Base-by-base conservation (phyloP, 371 early-diverging fungal genomes). In the Encephalitozoon hellem region DNA sequence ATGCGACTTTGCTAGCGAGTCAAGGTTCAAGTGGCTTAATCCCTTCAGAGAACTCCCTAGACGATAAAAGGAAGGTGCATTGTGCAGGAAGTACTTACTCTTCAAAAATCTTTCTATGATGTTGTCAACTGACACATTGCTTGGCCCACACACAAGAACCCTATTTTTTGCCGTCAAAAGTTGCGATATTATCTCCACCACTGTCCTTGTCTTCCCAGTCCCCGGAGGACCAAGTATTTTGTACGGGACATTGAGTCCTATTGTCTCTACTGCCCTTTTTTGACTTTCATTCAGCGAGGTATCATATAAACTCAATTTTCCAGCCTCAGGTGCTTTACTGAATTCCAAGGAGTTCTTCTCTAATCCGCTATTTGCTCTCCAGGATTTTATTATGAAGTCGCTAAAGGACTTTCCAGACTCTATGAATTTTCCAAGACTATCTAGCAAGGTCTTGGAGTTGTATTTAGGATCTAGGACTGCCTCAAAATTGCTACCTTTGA, bases 131-230 rank as follows among this genome's bases (percentile, higher is more conserved):
- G 92, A 88, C 39, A 93, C 89, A 80, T 96, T 96, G 28, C 91
- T 91, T 0, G 94, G 94, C 0, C 91, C 95, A 81, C 94, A 93
- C 0, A 94, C 93, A 4, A 96, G 84, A 0, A 96, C 88, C 0
- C 88, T 85, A 34, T 89, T 85, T 21, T 88, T 87, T 18, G 86
- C 85, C 5, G 83, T 77, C 0, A 90, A 85, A 30, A 94, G 82
- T 77, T 92, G 92, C 25, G 89, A 87, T 41, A 94, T 88, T 25
- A 94, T 87, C 79, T 92, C 92, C 1, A 93, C 89, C 4, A 94
- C 77, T 1, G 93, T 93, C 76, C 90, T 88, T 0, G 96, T 94
- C 83, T 95, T 95, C 18, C 95, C 95, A 5, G 94, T 94, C 0
- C 97, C 96, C 0, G 83, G 83, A 15, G 83, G 83, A 11, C 83